Base-by-base conservation (phyloP, 2,329 filamentous ascomycete genomes). In the Botryotinia convoluta region DNA sequence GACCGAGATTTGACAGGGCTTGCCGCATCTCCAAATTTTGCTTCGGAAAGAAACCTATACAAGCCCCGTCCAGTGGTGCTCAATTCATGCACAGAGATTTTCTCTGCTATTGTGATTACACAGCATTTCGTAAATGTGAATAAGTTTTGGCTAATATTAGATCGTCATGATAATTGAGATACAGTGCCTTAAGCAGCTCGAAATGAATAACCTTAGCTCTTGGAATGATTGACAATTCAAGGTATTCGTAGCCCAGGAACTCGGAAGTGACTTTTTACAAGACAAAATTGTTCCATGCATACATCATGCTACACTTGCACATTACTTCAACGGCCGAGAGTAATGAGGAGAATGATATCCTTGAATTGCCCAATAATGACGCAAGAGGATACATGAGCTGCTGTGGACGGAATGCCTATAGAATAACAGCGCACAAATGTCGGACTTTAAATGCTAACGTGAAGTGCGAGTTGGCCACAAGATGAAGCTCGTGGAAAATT, bases 251-350 rank as follows among this genome's bases (percentile, higher is more conserved):
- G 45, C 35, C 20, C 35, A 29, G 32, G 16, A 39, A 39, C 22
- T 61, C 20, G 14, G 51, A 54, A 54, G 62, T 48, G 62, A 32
- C 29, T 14, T 68, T 39, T 57, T 37, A 20, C 35, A 57, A 54
- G 35, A 57, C 35, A 54, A 39, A 39, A 54, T 35, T 9, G 64
- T 26, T 22, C 35, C 64, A 39, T 39, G 45, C 64, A 67, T 39
- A 67, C 37, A 67, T 67, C 45, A 54, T 39, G 26, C 64, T 54
- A 68, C 65, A 57, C 65, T 57, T 57, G 65, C 54, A n/a, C 65
- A 32, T 57, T 42, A 35, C 65, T 57, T 68, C 29, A 32, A 57
- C 29, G 26, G 26, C 45, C 16, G 7, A 54, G 26, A 29, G 16
- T 54, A 8, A 22, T 42, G 20, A 7, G n/a, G 26, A 45, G 1